These are phyloP conservation scores for Ustilago sp. DNA, from an alignment of 1,284 basidiomycete species.

Conservation along the genomic window DNA sequence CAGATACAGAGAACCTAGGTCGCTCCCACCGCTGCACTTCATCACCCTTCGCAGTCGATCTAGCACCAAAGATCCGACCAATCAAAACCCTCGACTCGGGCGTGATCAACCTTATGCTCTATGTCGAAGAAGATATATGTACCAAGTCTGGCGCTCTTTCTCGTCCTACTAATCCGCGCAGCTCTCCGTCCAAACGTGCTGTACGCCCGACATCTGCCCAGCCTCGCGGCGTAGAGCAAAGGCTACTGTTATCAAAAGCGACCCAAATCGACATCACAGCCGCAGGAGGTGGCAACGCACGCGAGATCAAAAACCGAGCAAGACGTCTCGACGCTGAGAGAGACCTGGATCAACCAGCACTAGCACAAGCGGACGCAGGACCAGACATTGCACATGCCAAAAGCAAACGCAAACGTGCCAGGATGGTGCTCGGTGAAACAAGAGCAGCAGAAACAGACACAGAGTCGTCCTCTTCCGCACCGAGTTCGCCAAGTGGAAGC, in stretches of 20 bases:
- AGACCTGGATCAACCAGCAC: constrained; percentile 44
- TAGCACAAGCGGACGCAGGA: constrained; percentile 30
- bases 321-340: constrained; percentile 39
- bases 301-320: constrained; percentile 40
- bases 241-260: constrained; percentile 32
- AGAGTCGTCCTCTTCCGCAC: constrained; percentile 25
- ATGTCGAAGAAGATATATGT: constrained; percentile 48
- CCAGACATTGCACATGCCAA: constrained; percentile 33
- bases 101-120: constrained; percentile 54
- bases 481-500: constrained; percentile 32
- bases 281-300: constrained; percentile 12
- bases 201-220: constrained; percentile 28
- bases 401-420: constrained; percentile 42
- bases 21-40: constrained; percentile 8
- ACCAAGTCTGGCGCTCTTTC: constrained; percentile 30
- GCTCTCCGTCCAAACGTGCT: constrained; percentile 1
- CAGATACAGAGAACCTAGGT: constrained; percentile 34
- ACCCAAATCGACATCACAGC: constrained; percentile 34
- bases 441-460: constrained; percentile 34
- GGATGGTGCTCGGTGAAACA: constrained; percentile 51
- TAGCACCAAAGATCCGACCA: constrained; percentile 36
- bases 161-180: not conserved
- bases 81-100: constrained; percentile 53
- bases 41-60: not conserved
- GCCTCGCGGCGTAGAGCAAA: constrained; percentile 21